Evolutionary conservation across 495 filamentous ascomycete species (phyloP).

Genomic region (Lasiosphaeria hispida): DNA sequence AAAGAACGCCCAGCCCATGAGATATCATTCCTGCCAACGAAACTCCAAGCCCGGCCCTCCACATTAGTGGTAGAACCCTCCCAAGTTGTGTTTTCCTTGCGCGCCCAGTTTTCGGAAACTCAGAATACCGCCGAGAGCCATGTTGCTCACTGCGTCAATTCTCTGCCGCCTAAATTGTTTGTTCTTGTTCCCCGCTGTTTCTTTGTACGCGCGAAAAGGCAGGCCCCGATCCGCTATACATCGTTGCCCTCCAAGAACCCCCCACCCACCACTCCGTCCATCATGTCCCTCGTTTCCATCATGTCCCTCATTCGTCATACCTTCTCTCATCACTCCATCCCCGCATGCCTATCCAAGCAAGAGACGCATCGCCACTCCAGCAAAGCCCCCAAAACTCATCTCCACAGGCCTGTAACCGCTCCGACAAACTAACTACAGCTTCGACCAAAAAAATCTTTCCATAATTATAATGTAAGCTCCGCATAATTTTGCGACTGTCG

Average conservation of each 20-base stretch:
- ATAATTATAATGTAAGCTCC: no score
- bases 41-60: conserved; percentile 6
- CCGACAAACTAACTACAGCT: no score
- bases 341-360: background rate
- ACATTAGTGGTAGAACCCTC: background rate
- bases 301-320: background rate
- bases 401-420: no score
- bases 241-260: background rate
- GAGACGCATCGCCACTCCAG: background rate
- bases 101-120: conserved; percentile 5
- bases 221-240: background rate
- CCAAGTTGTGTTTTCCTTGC: conserved; percentile 4
- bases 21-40: background rate
- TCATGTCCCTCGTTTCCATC: conserved; percentile 7
- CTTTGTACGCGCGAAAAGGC: background rate
- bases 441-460: no score
- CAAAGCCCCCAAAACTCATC: background rate
- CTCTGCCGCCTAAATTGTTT: background rate
- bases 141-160: background rate
- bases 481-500: no score
- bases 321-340: background rate
- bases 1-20: background rate
- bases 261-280: background rate
- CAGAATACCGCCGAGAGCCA: conserved; percentile 5
- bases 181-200: background rate